Conservation (phyloP, 2,329 filamentous ascomycete species). For the Apiospora arundinis region DNA sequence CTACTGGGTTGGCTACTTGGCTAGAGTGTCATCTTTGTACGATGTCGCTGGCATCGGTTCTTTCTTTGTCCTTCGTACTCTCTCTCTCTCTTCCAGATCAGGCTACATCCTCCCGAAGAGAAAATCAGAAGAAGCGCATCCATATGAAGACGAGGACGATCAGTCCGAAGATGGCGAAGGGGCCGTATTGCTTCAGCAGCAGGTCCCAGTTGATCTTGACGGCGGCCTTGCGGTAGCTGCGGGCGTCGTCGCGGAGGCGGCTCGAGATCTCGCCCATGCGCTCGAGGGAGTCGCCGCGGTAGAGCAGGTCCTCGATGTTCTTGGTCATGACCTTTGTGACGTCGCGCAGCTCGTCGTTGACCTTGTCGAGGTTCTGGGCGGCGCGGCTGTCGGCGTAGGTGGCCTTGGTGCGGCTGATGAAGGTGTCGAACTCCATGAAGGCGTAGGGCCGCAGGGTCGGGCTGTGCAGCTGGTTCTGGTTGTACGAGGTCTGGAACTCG, state of each 20-base stretch:
- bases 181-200: slow-evolving; percentile 94
- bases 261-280: slow-evolving; percentile 96
- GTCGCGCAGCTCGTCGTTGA: slow-evolving; percentile 96
- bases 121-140: slow-evolving; percentile 84
- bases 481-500: slow-evolving; percentile 91
- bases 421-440: slow-evolving; percentile 97
- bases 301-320: slow-evolving; percentile 97
- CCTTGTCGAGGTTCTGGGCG: slow-evolving; percentile 88
- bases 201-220: slow-evolving; percentile 98
- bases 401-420: slow-evolving; percentile 90
- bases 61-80: neutral
- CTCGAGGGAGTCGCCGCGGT: slow-evolving; percentile 92
- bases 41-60: neutral
- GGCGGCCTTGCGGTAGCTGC: slow-evolving; percentile 91
- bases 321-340: slow-evolving; percentile 99
- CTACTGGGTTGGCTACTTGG: neutral
- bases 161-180: slow-evolving; percentile 80
- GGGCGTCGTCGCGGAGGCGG: slow-evolving; percentile 86
- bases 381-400: slow-evolving; percentile 94
- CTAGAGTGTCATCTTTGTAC: neutral
- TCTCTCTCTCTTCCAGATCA: neutral
- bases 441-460: slow-evolving; percentile 86
- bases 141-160: slow-evolving; percentile 87
- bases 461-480: slow-evolving; percentile 72
- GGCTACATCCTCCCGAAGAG: neutral